Base-by-base conservation (phyloP, 805 yeast genomes). In the Clavispora asparagi region DNA sequence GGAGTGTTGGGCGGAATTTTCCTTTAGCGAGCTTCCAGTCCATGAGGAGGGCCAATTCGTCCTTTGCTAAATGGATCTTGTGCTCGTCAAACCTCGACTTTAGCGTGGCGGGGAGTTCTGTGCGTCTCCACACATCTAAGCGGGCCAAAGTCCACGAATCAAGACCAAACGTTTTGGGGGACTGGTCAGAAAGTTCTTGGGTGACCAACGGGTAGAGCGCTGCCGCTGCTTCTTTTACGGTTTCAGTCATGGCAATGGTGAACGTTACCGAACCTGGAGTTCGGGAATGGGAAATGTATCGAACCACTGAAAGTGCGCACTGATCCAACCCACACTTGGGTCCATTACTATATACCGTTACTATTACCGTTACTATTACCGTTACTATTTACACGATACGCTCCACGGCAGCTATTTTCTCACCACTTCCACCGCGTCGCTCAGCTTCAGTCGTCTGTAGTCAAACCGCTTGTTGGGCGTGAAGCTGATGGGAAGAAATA, bases 401-500 rank as follows among this genome's bases (percentile, higher is more conserved):
- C n/a, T n/a, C n/a, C n/a, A n/a, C n/a, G n/a, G n/a, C n/a, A n/a
- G n/a, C 37, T 33, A 33, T 33, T 8, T 33, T 16, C 37, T 13
- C 28, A 53, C 45, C n/a, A 54, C 54, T 13, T 43, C 47, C 17
- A 47, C 46, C 6, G 58, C 55, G 9, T 26, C 39, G n/a, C n/a
- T 30, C n/a, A 49, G 43, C 7, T 14, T 39, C 48, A 49, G 58
- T 38, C 51, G 46, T 23, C 46, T 51, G 39, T 52, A 53, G 32
- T 55, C 57, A 26, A 68, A 50, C 52, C 75, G 59, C 31, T 45
- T 56, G 47, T 71, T 71, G 5, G 83, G 81, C 2, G 77, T 66
- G 54, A 67, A 74, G 41, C 70, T 63, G 19, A 83, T 67, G 1
- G 96, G 96, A 59, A 85, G 66, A 31, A 73, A 63, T 55, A 71